phyloP scores from a whole-genome alignment of 257 asterid genomes.

The Verbena officinalis region DNA sequence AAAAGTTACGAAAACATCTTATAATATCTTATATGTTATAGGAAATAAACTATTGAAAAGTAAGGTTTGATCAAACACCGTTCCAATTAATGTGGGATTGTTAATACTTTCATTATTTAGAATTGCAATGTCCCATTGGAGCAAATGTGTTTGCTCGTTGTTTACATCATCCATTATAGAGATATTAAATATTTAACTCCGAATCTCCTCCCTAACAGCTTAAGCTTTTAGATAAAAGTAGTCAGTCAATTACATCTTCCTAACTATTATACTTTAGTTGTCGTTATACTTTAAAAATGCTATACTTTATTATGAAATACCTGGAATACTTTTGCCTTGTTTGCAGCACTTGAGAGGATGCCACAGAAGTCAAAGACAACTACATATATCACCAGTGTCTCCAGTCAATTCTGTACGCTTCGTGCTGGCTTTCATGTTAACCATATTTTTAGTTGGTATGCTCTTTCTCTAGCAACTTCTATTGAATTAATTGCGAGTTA shows the following conservation, averaged over 20 bases:
- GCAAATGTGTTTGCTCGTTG: constrained; percentile 15
- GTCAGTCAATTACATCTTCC: neutral
- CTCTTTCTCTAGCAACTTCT: constrained; percentile 25
- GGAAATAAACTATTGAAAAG: too few relatives aligned
- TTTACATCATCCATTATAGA: neutral
- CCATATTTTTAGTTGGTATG: constrained; percentile 78
- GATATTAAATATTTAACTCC: too few relatives aligned
- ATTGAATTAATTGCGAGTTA: neutral
- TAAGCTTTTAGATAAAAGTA: too few relatives aligned
- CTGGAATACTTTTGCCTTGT: constrained; percentile 23
- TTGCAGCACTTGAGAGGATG: constrained; percentile 61
- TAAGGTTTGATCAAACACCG: too few relatives aligned
- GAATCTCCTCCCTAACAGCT: too few relatives aligned
- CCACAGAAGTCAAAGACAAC: constrained; percentile 56
- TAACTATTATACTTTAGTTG: neutral
- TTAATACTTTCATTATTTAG: neutral
- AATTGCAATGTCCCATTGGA: neutral
- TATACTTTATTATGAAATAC: constrained; percentile 11
- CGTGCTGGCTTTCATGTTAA: constrained; percentile 59
- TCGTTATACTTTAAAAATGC: neutral
- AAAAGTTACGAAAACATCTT: too few relatives aligned
- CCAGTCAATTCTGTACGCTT: constrained; percentile 63
- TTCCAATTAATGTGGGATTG: too few relatives aligned
- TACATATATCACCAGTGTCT: constrained; percentile 36
- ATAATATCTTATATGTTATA: too few relatives aligned